Evolutionary conservation across 2,329 filamentous ascomycete species (phyloP).

Genomic region (Hymenoscyphus occultus): DNA sequence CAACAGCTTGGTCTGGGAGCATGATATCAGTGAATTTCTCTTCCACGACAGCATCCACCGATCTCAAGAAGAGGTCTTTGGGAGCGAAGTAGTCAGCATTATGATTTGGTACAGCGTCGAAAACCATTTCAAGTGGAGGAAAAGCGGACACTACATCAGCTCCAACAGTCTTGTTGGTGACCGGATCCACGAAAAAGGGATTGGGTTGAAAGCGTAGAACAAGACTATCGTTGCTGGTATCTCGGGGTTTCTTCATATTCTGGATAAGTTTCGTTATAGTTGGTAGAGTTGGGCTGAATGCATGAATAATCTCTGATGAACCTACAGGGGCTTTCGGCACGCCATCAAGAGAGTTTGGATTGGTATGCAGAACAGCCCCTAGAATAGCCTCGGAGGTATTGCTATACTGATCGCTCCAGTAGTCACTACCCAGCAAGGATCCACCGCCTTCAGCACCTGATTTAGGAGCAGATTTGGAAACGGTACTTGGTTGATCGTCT

Average conservation of each 20-base stretch:
- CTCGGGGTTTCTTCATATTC: not conserved
- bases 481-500: not conserved
- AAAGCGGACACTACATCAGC: conserved; percentile 27
- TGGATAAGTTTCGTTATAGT: conserved; percentile 26
- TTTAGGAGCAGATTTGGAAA: not conserved
- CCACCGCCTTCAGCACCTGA: not conserved
- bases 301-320: conserved; percentile 9
- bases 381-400: conserved; percentile 29
- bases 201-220: conserved; percentile 33
- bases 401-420: conserved; percentile 20
- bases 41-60: conserved; percentile 28
- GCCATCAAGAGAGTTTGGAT: not conserved
- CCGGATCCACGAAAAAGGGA: conserved; percentile 22
- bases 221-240: conserved; percentile 14
- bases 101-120: conserved; percentile 17
- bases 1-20: conserved; percentile 33
- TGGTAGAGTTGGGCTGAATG: conserved; percentile 29
- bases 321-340: not conserved
- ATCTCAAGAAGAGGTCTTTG: conserved; percentile 19
- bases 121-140: conserved; percentile 33
- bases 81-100: not conserved
- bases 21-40: conserved; percentile 31
- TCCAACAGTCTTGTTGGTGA: conserved; percentile 17
- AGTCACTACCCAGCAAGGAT: not conserved
- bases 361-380: conserved; percentile 27